Evolutionary conservation across 2,329 filamentous ascomycete genomes (phyloP).

Genomic region (Septoria petroselini): DNA sequence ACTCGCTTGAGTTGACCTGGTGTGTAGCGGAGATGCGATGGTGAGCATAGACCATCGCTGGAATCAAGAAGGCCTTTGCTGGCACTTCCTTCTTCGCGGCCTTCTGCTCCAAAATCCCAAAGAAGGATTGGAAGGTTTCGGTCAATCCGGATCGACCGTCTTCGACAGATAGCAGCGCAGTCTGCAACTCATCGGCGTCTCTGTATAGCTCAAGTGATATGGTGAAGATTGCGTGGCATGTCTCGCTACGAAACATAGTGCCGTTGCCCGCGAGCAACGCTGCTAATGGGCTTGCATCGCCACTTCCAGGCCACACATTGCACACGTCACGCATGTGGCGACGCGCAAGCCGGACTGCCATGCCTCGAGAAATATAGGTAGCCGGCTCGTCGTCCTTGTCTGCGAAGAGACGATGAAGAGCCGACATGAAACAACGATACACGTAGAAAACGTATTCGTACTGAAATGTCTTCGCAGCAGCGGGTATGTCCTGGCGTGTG

Average conservation of each 20-base stretch:
- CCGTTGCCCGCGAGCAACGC: conserved; percentile 9
- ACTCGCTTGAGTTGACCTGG: conserved; percentile 5
- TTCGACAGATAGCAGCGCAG: conserved; percentile 5
- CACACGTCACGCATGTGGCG: conserved; percentile 13
- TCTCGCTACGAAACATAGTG: conserved; percentile 16
- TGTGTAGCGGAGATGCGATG: conserved; percentile 5
- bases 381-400: conserved; percentile 13
- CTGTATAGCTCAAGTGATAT: conserved; percentile 17
- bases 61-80: conserved; percentile 12
- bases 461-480: conserved; percentile 10
- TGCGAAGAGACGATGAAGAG: conserved; percentile 18
- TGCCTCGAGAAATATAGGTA: conserved; percentile 17
- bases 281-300: conserved; percentile 4
- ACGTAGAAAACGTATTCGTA: conserved; percentile 18
- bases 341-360: conserved; percentile 14
- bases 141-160: conserved; percentile 6
- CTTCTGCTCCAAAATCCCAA: conserved; percentile 4
- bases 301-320: background rate
- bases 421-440: conserved; percentile 13
- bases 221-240: conserved; percentile 15
- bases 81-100: conserved; percentile 7
- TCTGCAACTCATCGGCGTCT: conserved; percentile 12
- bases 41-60: conserved; percentile 23
- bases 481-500: conserved; percentile 6
- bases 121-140: conserved; percentile 2